phyloP scores from a whole-genome alignment of 148 eudicot species.

The Camellia japonica region DNA sequence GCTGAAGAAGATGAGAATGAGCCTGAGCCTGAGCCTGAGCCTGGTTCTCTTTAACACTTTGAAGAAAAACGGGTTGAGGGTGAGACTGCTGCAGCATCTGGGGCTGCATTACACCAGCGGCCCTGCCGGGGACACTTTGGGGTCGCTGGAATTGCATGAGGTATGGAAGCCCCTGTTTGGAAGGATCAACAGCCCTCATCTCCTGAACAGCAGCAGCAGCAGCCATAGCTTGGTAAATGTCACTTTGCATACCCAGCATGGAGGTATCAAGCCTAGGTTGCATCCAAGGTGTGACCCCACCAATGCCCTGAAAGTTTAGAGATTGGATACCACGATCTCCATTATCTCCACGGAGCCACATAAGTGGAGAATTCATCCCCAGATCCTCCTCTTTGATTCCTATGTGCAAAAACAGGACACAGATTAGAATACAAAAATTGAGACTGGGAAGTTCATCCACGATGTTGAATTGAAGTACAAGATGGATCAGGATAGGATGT shows the following conservation, averaged over 20 bases:
- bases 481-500: background rate
- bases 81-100: constrained; percentile 25
- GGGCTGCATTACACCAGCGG: constrained; percentile 33
- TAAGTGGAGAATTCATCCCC: constrained; percentile 57
- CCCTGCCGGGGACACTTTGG: constrained; percentile 37
- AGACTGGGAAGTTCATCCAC: background rate
- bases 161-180: constrained; percentile 38
- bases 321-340: constrained; percentile 51
- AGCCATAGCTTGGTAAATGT: constrained; percentile 73
- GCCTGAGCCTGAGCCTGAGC: constrained; percentile 22
- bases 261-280: constrained; percentile 70
- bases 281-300: constrained; percentile 71
- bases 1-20: constrained; percentile 52
- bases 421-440: background rate
- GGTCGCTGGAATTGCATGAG: constrained; percentile 63
- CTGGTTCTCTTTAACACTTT: background rate
- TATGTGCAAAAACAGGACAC: constrained; percentile 19
- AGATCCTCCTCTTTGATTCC: constrained; percentile 64
- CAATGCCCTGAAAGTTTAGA: constrained; percentile 73
- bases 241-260: constrained; percentile 57
- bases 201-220: constrained; percentile 74
- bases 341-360: constrained; percentile 69
- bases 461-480: background rate
- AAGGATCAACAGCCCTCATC: constrained; percentile 39
- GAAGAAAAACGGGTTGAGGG: background rate